phyloP scores from a whole-genome alignment of 2,329 filamentous ascomycete species.

The Talaromyces sp. region DNA sequence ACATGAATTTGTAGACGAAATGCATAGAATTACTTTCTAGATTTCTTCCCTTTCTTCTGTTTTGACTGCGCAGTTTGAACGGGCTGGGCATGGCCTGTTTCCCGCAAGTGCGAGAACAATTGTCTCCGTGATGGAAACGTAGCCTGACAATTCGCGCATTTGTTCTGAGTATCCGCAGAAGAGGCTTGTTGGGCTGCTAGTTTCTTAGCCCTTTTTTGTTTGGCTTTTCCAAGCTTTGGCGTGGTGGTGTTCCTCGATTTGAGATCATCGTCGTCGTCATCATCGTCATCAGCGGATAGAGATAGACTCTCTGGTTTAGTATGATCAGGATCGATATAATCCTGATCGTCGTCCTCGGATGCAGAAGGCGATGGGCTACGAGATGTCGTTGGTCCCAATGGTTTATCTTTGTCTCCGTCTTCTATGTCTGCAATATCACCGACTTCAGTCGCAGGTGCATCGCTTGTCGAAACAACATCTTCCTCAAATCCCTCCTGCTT shows the following conservation, averaged over 20 bases:
- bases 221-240: conserved; percentile 48
- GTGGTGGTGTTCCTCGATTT: conserved; percentile 13
- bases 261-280: conserved; percentile 16
- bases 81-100: conserved; percentile 59
- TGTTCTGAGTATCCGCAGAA: conserved; percentile 45
- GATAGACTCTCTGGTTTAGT: conserved; percentile 13
- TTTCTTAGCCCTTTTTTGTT: conserved; percentile 49
- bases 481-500: background rate
- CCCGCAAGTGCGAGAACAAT: conserved; percentile 68
- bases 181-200: conserved; percentile 33
- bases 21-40: conserved; percentile 10
- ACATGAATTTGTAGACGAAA: background rate
- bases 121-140: conserved; percentile 69
- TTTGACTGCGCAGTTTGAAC: conserved; percentile 18
- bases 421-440: background rate
- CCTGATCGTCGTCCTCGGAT: conserved; percentile 4
- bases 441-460: background rate
- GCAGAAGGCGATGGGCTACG: background rate
- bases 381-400: background rate
- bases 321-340: conserved; percentile 33
- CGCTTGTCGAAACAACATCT: background rate
- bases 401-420: background rate
- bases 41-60: conserved; percentile 11
- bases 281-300: conserved; percentile 9
- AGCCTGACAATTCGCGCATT: conserved; percentile 73